These are phyloP conservation scores for Debaryomyces psychrophilus DNA, from an alignment of 1,139 yeast genomes.

Conservation along the genomic window DNA sequence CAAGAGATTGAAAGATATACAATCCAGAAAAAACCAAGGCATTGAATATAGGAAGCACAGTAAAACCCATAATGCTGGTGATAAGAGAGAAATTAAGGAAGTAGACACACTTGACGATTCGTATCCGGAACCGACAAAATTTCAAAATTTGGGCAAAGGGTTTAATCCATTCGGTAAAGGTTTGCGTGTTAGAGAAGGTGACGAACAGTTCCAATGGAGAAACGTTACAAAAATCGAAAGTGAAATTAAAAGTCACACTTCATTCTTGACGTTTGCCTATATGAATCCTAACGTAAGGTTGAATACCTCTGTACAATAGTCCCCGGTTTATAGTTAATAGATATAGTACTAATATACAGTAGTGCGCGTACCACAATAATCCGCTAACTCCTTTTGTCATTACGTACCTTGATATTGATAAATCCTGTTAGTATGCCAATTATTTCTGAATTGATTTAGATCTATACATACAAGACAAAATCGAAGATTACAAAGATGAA, in stretches of 20 bases:
- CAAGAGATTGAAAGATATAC: slow-evolving; percentile 78
- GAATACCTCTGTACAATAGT: slow-evolving; percentile 8
- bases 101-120: slow-evolving; percentile 17
- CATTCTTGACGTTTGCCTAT: slow-evolving; percentile 88
- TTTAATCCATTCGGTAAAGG: slow-evolving; percentile 94
- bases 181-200: slow-evolving; percentile 81
- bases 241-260: slow-evolving; percentile 91
- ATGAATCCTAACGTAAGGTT: slow-evolving; percentile 27
- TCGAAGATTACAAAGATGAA: slow-evolving; percentile 28
- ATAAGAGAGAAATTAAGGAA: slow-evolving; percentile 22
- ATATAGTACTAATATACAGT: slow-evolving; percentile 1
- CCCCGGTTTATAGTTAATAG: background rate
- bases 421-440: background rate
- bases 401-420: slow-evolving; percentile 2
- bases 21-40: slow-evolving; percentile 73
- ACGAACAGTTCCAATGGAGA: slow-evolving; percentile 74
- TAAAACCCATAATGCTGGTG: slow-evolving; percentile 21
- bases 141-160: slow-evolving; percentile 52
- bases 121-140: slow-evolving; percentile 16
- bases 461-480: background rate
- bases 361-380: slow-evolving; percentile 11
- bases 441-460: slow-evolving; percentile 4
- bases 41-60: slow-evolving; percentile 58
- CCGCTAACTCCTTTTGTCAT: slow-evolving; percentile 5
- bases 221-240: slow-evolving; percentile 80